phyloP scores from a whole-genome alignment of 1,284 basidiomycete genomes.

The Meripilus lineatus region DNA sequence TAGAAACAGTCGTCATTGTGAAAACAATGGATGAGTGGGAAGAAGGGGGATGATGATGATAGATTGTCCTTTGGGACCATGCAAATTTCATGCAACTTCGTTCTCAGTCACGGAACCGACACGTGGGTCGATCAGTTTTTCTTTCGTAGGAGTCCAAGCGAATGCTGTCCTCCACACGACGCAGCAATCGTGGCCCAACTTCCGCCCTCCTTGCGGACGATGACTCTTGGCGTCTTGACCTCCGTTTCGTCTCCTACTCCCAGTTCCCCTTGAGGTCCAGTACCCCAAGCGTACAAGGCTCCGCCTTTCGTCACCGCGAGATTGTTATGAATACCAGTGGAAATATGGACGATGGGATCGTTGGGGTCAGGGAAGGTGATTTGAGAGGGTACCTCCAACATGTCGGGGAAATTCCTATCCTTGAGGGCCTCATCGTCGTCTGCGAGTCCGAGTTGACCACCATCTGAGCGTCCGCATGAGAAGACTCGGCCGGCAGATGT shows the following conservation, averaged over 20 bases:
- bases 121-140: conserved; percentile 32
- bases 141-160: conserved; percentile 59
- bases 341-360: conserved; percentile 63
- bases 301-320: conserved; percentile 76
- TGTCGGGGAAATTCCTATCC: conserved; percentile 46
- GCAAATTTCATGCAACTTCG: no score
- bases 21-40: no score
- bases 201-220: conserved; percentile 62
- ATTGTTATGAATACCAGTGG: conserved; percentile 76
- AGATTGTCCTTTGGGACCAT: no score
- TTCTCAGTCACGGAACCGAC: no score
- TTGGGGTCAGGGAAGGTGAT: conserved; percentile 64
- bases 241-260: conserved; percentile 57
- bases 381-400: conserved; percentile 52
- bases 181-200: conserved; percentile 54
- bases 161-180: conserved; percentile 67
- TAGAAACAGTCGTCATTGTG: no score
- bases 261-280: conserved; percentile 67
- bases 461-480: conserved; percentile 75
- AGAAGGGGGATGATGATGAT: no score
- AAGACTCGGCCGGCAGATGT: conserved; percentile 80
- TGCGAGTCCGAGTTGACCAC: conserved; percentile 71
- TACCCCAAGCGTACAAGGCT: conserved; percentile 82
- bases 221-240: conserved; percentile 48
- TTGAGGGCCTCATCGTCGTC: conserved; percentile 54